Evolutionary conservation across 306 rosid genomes (phyloP).

Genomic region (Dryas octopetala): DNA sequence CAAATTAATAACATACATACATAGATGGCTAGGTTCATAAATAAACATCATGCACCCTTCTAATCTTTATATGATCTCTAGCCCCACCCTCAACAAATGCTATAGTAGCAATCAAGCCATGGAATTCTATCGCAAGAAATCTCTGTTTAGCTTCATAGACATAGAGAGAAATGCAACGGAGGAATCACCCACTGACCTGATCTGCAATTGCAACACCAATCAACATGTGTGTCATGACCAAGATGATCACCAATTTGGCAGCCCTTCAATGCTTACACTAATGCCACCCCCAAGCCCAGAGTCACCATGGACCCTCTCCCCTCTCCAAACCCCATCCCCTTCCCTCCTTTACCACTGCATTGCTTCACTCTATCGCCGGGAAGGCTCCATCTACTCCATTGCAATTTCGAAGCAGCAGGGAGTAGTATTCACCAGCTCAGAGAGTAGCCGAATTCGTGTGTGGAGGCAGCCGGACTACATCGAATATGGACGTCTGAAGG

Average conservation of each 20-base stretch:
- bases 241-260: constrained; percentile 41
- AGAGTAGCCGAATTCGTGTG: constrained; percentile 49
- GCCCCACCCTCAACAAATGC: neutral
- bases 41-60: neutral
- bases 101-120: constrained; percentile 15
- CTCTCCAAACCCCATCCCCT: constrained; percentile 57
- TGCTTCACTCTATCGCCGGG: constrained; percentile 66
- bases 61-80: neutral
- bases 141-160: constrained; percentile 40
- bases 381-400: constrained; percentile 62
- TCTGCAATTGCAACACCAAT: constrained; percentile 29
- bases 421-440: constrained; percentile 58
- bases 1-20: too few species aligned
- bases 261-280: constrained; percentile 37
- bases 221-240: constrained; percentile 41
- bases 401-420: constrained; percentile 44
- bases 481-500: constrained; percentile 50
- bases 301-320: constrained; percentile 82
- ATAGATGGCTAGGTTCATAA: neutral
- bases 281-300: constrained; percentile 50
- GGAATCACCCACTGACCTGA: constrained; percentile 26
- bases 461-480: constrained; percentile 69
- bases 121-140: constrained; percentile 39
- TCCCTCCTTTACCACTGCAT: constrained; percentile 68
- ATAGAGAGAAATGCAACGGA: constrained; percentile 33